Base-by-base conservation (phyloP, 768 basidiomycete genomes). In the Scleroderma bovista region DNA sequence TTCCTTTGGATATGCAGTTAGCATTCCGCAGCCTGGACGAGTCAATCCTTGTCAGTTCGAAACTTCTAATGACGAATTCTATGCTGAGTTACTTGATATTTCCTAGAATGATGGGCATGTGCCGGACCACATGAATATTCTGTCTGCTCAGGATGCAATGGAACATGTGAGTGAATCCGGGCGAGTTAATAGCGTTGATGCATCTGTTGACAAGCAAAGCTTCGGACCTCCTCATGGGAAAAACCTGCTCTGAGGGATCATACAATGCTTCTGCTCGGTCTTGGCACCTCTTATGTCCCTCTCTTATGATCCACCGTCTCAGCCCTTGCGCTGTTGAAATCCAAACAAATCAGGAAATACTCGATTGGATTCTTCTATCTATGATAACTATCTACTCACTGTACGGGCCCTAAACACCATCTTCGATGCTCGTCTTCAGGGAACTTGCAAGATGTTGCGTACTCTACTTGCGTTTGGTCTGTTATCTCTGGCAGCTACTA, bases 71-170 rank as follows among this genome's bases (percentile, higher is more conserved):
- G 16, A 4, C 44, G 17, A 20, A 29, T 22, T 13, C 7, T 24
- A 3, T n/a, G 20, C 32, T 19, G 17, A 36, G 10, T 31, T 41
- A 33, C 26, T 24, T 23, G 13, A 17, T 26, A 9, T 48, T 20
- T 43, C 44, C 15, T 56, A 79, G 79, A 79, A 81, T 45, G 69
- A 76, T 22, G 75, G 78, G 19, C 65, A 60, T 34, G 53, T 78
- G 26, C 86, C 86, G 9, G 80, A 88, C 54, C 84, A 90, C 56
- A 89, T 91, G 86, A 86, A 90, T 59, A 66, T 91, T 19, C 59
- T 91, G 13, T 74, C 83, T 9, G 70, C 69, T 11, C 44, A 61
- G 4, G 81, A 86, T 37, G 85, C 86, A 11, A 58, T 73, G 16
- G 68, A 69, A 33, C 83, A 88, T 62, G 88, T 88, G 29, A 48